These are phyloP conservation scores for Arabis hirsuta DNA, from an alignment of 345 rosid species.

Conservation along the genomic window DNA sequence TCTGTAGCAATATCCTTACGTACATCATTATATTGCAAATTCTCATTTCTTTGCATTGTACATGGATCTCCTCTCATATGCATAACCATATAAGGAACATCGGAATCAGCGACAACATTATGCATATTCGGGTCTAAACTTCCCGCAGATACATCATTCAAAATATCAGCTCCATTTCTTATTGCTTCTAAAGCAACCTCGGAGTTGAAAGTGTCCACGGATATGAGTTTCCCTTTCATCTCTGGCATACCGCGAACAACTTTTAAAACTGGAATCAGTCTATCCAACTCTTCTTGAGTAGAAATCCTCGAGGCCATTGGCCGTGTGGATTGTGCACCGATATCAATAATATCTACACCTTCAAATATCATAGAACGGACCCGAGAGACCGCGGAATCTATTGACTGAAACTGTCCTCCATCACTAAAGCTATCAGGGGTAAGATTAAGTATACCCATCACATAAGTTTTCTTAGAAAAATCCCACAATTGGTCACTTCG, in stretches of 20 bases:
- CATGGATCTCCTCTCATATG: slow-evolving; percentile 96
- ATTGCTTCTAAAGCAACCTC: slow-evolving; percentile 77
- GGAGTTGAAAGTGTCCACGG: slow-evolving; percentile 78
- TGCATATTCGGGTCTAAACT: slow-evolving; percentile 70
- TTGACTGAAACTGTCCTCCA: slow-evolving; percentile 70
- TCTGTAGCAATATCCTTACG: slow-evolving; percentile 77
- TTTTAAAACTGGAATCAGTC: slow-evolving; percentile 72
- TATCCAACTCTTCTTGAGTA: slow-evolving; percentile 70
- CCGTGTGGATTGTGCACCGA: slow-evolving; percentile 89
- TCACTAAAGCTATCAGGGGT: slow-evolving; percentile 92
- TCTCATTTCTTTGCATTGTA: slow-evolving; percentile 78
- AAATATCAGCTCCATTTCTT: slow-evolving; percentile 66
- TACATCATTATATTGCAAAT: slow-evolving; percentile 67
- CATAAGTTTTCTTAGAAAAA: slow-evolving; percentile 63
- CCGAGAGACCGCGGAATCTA: slow-evolving; percentile 64
- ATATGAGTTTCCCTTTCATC: slow-evolving; percentile 78
- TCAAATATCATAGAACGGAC: slow-evolving; percentile 66
- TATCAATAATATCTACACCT: slow-evolving; percentile 83
- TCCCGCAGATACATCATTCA: slow-evolving; percentile 87
- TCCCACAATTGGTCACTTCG: slow-evolving; percentile 64
- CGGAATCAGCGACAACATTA: slow-evolving; percentile 58
- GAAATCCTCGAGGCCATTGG: slow-evolving; percentile 76
- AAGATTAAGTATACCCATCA: slow-evolving; percentile 84
- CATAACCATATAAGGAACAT: slow-evolving; percentile 80
- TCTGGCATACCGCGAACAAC: slow-evolving; percentile 62